These are phyloP conservation scores for Bruguiera parviflora DNA, from an alignment of 345 rosid genomes.

Conservation along the genomic window DNA sequence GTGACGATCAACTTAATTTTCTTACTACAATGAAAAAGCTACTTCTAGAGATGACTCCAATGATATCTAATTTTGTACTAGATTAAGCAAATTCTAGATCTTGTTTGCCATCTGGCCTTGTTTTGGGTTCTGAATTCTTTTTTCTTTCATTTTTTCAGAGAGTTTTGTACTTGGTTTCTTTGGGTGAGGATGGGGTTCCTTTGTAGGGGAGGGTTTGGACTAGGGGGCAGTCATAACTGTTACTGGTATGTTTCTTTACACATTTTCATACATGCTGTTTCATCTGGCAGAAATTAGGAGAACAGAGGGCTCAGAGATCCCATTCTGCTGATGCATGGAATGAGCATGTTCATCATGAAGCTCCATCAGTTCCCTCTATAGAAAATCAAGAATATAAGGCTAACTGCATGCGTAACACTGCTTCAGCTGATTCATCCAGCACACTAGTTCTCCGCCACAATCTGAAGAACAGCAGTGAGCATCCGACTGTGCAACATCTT, in stretches of 20 bases:
- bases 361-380: slow-evolving; percentile 32
- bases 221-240: background rate
- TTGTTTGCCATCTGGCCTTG: background rate
- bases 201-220: background rate
- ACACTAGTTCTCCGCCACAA: slow-evolving; percentile 44
- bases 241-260: background rate
- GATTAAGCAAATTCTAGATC: slow-evolving; percentile 2
- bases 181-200: background rate
- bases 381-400: slow-evolving; percentile 33
- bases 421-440: slow-evolving; percentile 37
- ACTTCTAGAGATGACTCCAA: background rate
- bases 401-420: slow-evolving; percentile 26
- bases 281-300: slow-evolving; percentile 40
- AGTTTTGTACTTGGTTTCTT: too few relatives aligned
- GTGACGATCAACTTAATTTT: background rate
- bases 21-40: background rate
- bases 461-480: slow-evolving; percentile 39
- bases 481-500: slow-evolving; percentile 33
- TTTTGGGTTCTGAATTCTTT: background rate
- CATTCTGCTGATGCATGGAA: slow-evolving; percentile 35
- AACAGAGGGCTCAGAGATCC: slow-evolving; percentile 38
- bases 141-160: background rate
- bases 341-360: slow-evolving; percentile 30
- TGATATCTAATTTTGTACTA: background rate
- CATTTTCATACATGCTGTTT: slow-evolving; percentile 1